Evolutionary conservation across 2,329 filamentous ascomycete genomes (phyloP).

Genomic region (Esteya vermicola): DNA sequence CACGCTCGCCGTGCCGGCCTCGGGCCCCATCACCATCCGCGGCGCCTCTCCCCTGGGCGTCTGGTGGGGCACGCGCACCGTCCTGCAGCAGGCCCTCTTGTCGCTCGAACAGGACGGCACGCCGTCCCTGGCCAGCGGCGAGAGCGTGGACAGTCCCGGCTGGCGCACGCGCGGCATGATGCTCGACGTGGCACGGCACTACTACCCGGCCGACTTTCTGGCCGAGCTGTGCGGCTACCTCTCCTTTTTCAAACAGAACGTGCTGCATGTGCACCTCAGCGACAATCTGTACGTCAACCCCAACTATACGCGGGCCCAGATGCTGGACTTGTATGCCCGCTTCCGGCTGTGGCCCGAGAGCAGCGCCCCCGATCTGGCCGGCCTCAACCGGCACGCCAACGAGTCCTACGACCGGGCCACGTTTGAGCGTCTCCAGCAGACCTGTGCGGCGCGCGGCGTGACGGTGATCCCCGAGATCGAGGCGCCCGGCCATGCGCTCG

Average conservation of each 20-base stretch:
- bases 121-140: conserved; percentile 24
- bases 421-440: conserved; percentile 35
- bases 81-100: conserved; percentile 29
- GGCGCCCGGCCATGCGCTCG: conserved; percentile 40
- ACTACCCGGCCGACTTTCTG: conserved; percentile 38
- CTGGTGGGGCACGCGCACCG: conserved; percentile 43
- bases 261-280: conserved; percentile 42
- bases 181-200: conserved; percentile 41
- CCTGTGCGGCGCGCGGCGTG: conserved; percentile 39
- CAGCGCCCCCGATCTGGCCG: conserved; percentile 28
- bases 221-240: conserved; percentile 44
- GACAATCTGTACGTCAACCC: conserved; percentile 40
- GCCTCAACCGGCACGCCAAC: conserved; percentile 34
- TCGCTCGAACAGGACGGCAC: conserved; percentile 23
- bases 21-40: conserved; percentile 28
- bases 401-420: conserved; percentile 38
- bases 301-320: conserved; percentile 31
- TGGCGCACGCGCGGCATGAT: conserved; percentile 34
- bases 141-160: conserved; percentile 32
- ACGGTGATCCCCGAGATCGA: conserved; percentile 47
- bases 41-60: conserved; percentile 39
- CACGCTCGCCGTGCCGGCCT: conserved; percentile 23
- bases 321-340: conserved; percentile 35
- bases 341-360: conserved; percentile 39
- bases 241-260: conserved; percentile 47